Evolutionary conservation across 1,284 basidiomycete species (phyloP).

Genomic region (Coniophora puteana): DNA sequence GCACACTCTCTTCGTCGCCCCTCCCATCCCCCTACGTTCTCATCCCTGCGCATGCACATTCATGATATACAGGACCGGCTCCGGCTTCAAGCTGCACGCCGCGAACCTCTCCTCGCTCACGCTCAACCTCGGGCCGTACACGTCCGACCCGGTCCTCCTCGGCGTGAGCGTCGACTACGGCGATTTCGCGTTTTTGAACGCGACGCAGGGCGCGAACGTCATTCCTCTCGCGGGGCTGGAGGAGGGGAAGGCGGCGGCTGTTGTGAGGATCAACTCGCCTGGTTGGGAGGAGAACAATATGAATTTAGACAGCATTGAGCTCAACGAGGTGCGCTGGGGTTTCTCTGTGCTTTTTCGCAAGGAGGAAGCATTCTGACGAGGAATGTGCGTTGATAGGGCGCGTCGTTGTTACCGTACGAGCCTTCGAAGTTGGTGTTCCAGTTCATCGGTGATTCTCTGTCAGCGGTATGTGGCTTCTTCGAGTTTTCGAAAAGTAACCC

Average conservation of each 20-base stretch:
- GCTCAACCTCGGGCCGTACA: slow-evolving; percentile 46
- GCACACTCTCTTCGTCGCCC: slow-evolving; percentile 8
- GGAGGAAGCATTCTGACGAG: background rate
- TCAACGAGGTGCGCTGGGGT: slow-evolving; percentile 38
- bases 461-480: slow-evolving; percentile 35
- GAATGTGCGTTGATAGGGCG: slow-evolving; percentile 31
- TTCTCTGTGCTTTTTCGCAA: background rate
- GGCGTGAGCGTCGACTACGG: slow-evolving; percentile 49
- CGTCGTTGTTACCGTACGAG: slow-evolving; percentile 40
- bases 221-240: slow-evolving; percentile 32
- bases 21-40: background rate
- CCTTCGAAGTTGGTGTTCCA: slow-evolving; percentile 47
- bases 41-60: background rate
- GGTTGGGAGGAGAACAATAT: slow-evolving; percentile 60
- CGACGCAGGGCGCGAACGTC: slow-evolving; percentile 41
- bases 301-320: slow-evolving; percentile 41
- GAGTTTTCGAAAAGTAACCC: background rate
- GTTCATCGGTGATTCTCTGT: slow-evolving; percentile 57
- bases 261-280: slow-evolving; percentile 48
- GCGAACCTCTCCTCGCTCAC: slow-evolving; percentile 40
- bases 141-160: slow-evolving; percentile 41
- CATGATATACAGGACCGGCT: slow-evolving; percentile 40
- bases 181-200: slow-evolving; percentile 44
- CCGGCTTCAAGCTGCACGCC: slow-evolving; percentile 51
- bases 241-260: slow-evolving; percentile 15